A percentile compares a stretch with the other conserved stretches of the same genome.
Conservation (phyloP, 2,329 filamentous ascomycete genomes). For the Beauveria caledonica region DNA sequence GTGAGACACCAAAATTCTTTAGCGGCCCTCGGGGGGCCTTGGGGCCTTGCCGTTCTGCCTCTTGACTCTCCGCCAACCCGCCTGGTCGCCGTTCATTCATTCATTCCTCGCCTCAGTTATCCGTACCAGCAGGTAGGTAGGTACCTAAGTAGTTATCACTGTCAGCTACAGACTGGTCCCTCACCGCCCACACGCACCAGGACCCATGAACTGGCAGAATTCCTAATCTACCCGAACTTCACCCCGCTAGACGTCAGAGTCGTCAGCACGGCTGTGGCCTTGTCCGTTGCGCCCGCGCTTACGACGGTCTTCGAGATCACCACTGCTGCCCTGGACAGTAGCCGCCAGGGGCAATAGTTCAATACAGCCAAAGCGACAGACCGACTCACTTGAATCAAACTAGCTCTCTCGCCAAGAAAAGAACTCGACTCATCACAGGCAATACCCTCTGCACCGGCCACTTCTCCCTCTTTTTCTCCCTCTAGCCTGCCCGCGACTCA, state of each 20-base stretch:
- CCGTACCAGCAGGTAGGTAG: too few relatives aligned
- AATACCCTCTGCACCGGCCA: not conserved
- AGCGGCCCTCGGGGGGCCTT: not conserved
- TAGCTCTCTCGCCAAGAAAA: not conserved
- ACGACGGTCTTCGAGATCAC: not conserved
- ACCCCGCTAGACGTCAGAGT: not conserved
- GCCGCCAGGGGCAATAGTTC: not conserved
- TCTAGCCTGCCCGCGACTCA: not conserved
- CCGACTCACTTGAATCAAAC: not conserved
- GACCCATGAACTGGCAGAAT: slow-evolving; percentile 3
- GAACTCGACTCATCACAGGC: not conserved
- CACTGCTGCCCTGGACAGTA: not conserved
- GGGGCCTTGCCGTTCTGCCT: not conserved
- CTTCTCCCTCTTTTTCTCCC: not conserved
- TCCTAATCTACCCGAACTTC: not conserved
- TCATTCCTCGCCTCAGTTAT: not conserved
- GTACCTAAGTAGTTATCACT: not conserved
- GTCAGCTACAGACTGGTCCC: not conserved
- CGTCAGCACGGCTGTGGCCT: not conserved
- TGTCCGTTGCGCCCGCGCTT: not conserved
- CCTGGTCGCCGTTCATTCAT: too few relatives aligned
- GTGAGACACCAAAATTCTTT: not conserved
- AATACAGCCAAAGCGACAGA: not conserved
- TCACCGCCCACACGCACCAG: not conserved
- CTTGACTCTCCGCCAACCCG: not conserved